Base-by-base conservation (phyloP, 768 basidiomycete genomes). In the Hysterangium stoloniferum region DNA sequence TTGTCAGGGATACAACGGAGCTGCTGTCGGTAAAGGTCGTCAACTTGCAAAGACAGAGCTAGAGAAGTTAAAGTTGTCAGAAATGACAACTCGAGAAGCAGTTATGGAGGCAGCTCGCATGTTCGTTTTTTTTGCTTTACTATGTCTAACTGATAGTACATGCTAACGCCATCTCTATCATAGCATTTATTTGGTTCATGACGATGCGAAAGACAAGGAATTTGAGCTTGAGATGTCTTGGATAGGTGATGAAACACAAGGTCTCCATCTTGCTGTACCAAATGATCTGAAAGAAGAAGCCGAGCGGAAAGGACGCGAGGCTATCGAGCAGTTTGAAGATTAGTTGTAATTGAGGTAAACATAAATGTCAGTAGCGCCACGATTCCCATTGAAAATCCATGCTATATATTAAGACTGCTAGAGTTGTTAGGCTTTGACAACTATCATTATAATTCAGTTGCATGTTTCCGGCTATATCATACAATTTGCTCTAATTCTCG, bases 191-290 rank as follows among this genome's bases (percentile, higher is more conserved):
- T 79, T 91, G 34, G 93, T 96, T 13, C 96, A 99, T 62, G 95
- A 98, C 56, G 96, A 98, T 63, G 83, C 88, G 54, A 96, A 97
- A 67, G 94, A 97, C 71, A 98, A 97, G 64, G 89, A 94, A 44
- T 98, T 99, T 56, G 96, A 98, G 64, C 78, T 99, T 24, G 96
- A 99, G 68, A 80, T 99, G 77, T 88, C 93, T 31, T 99, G 96
- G 96, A 82, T 97, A 52, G 81, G 92, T 33, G 75, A 80, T 29
- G 90, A 95, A 68, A 88, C 86, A 28, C 79, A 82, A 27, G 80
- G 81, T 47, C 64, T 82, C 42, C 93, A 97, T 66, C 73, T 79
- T 22, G 77, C 81, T 22, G 90, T 99, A 48, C 96, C 96, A 41
- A 77, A 77, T 54, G 93, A 93, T 28, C 71, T 97, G 52, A 72